Evolutionary conservation across 2,329 filamentous ascomycete species (phyloP).

Genomic region (Sporothrix dimorphospora): DNA sequence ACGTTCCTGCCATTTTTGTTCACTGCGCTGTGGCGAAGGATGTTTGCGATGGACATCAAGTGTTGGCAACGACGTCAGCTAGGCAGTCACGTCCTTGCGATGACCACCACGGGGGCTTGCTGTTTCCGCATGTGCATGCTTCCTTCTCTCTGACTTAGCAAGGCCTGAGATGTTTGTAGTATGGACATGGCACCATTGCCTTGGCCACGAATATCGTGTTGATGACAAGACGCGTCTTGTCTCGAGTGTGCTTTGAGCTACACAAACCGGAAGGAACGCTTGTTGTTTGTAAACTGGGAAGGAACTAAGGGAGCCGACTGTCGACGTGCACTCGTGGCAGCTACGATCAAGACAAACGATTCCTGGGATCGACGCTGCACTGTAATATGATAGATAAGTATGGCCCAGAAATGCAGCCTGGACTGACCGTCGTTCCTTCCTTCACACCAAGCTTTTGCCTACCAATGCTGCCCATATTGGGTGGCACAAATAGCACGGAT

Average conservation of each 20-base stretch:
- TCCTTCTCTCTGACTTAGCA: neutral
- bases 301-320: neutral
- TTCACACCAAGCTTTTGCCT: neutral
- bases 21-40: neutral
- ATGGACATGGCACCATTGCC: neutral
- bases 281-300: neutral
- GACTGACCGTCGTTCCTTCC: conserved; percentile 10
- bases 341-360: neutral
- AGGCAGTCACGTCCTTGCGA: neutral
- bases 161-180: neutral
- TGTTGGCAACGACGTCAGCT: neutral
- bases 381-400: neutral
- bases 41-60: neutral
- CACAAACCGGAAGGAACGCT: neutral
- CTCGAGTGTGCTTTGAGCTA: neutral
- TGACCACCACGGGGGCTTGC: neutral
- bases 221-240: neutral
- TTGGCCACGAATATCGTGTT: neutral
- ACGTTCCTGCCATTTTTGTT: neutral
- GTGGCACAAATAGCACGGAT: neutral
- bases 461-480: neutral
- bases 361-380: neutral
- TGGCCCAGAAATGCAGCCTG: neutral
- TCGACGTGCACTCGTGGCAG: neutral
- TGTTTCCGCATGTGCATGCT: neutral